phyloP scores from a whole-genome alignment of 805 yeast species.

The Isabelozyma heimii region DNA sequence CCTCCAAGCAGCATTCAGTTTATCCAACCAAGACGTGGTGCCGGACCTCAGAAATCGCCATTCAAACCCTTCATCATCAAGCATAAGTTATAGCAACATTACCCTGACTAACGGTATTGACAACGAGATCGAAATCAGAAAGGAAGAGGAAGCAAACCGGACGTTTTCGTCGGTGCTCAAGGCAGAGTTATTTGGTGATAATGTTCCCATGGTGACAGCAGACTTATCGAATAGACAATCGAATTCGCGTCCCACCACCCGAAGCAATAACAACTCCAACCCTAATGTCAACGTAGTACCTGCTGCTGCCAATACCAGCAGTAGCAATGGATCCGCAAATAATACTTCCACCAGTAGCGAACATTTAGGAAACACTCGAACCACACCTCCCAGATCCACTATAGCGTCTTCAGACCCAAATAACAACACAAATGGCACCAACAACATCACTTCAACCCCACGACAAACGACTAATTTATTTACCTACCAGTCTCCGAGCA shows the following conservation, averaged over 20 bases:
- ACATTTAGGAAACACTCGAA: conserved; percentile 1
- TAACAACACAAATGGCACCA: conserved; percentile 13
- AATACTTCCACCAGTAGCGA: conserved; percentile 2
- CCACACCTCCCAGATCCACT: conserved; percentile 9
- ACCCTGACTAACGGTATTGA: conserved; percentile 32
- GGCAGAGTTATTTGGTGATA: conserved; percentile 89
- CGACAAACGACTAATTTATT: conserved; percentile 56
- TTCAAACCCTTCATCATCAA: conserved; percentile 2
- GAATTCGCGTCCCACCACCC: conserved; percentile 11
- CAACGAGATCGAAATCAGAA: conserved; percentile 63
- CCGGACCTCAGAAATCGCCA: conserved; percentile 28
- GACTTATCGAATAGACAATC: conserved; percentile 14
- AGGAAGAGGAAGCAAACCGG: conserved; percentile 79
- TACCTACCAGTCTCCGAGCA: conserved; percentile 71
- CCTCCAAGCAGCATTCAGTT: conserved; percentile 77
- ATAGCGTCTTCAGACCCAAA: conserved; percentile 14
- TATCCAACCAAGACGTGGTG: conserved; percentile 44
- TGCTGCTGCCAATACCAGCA: not conserved
- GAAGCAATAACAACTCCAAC: conserved; percentile 2
- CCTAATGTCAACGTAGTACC: not conserved
- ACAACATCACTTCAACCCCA: conserved; percentile 24
- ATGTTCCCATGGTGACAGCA: conserved; percentile 56
- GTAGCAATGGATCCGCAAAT: conserved; percentile 5
- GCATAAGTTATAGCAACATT: conserved; percentile 1
- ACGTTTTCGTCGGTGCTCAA: conserved; percentile 84